Evolutionary conservation across 2,329 filamentous ascomycete species (phyloP), one percentile per base, ranked within the genome.

Genomic region (Pyrenophora tritici-repentis): DNA sequence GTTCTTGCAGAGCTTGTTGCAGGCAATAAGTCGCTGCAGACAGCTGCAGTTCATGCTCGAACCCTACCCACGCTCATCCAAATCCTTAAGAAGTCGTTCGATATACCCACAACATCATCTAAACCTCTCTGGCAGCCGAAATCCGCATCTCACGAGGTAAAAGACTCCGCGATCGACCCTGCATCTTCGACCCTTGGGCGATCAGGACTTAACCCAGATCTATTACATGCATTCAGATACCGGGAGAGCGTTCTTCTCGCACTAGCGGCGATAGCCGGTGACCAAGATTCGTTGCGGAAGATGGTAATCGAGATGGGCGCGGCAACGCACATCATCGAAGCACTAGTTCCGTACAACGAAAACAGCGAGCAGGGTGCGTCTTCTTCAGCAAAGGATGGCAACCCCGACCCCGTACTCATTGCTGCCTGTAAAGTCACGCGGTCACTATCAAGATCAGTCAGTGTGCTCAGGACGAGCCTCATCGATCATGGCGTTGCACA

Each of bases 221-320:
- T 84, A 73, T 58, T 79, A 13, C 90, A 96, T 71, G 85, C 86
- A 18, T 86, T 92, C 72, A 87, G 82, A 61, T 83, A 91, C 58
- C 85, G 94, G 46, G 89, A 93, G 72, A 87, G 84, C 42, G 83
- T 86, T 1, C 76, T 97, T 14, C 86, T 87, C 65, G 91, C 91
- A 1, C 77, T 97, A 48, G 89, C 89, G n/a, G 88, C 91, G 2
- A 78, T 97, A 42, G 85, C 89, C 1, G 85, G 89, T 2, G 87
- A 88, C 62, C 91, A 91, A 64, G 91, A 97, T 61, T 85, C 89
- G 18, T 90, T 93, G 66, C 83, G 92, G 36, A 96, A 95, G 67
- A 81, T 83, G 0, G 83, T 97, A 39, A 88, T 94, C 44, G 87
- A 92, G 18, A 85, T 90, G 62, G 90, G 91, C n/a, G 83, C 89